Percentiles rank a stretch among this genome's conserved stretches.
Conservation (phyloP, 345 rosid species). For the Luvunga scandens region DNA sequence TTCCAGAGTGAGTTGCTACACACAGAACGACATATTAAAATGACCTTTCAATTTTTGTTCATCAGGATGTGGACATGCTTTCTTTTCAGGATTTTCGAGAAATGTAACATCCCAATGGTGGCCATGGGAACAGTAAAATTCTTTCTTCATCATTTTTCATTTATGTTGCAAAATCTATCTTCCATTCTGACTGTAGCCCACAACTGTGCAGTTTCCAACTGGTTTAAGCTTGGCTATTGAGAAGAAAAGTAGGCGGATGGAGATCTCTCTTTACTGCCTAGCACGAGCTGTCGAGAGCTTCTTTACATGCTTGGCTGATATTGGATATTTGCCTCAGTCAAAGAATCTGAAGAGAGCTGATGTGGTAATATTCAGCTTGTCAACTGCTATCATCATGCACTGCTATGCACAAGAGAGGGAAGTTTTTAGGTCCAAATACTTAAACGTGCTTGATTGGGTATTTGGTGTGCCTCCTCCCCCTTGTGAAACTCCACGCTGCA, state of each 20-base stretch:
- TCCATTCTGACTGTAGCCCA: neutral
- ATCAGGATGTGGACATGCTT: slow-evolving; percentile 87
- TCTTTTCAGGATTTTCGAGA: slow-evolving; percentile 70
- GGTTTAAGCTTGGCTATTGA: slow-evolving; percentile 83
- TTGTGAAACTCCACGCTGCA: slow-evolving; percentile 50
- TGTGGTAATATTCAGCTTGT: slow-evolving; percentile 77
- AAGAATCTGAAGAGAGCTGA: slow-evolving; percentile 71
- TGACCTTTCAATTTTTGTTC: slow-evolving; percentile 10
- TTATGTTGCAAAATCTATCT: neutral
- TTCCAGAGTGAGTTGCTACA: neutral
- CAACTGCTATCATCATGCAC: slow-evolving; percentile 90
- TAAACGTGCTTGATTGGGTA: slow-evolving; percentile 94
- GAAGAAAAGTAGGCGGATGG: slow-evolving; percentile 90
- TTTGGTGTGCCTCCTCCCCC: slow-evolving; percentile 80
- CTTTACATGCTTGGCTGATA: slow-evolving; percentile 66
- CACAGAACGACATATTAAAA: neutral
- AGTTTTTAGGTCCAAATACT: slow-evolving; percentile 87
- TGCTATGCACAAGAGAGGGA: slow-evolving; percentile 94
- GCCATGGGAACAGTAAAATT: slow-evolving; percentile 72
- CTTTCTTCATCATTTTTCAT: neutral
- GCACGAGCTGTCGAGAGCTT: slow-evolving; percentile 96
- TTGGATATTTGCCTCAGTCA: slow-evolving; percentile 55
- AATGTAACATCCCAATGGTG: slow-evolving; percentile 73
- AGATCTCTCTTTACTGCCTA: slow-evolving; percentile 92
- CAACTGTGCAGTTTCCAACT: slow-evolving; percentile 67